Evolutionary conservation across 805 yeast genomes (phyloP), one percentile per base, ranked within the genome.

Genomic region (Candida parachauliodes): DNA sequence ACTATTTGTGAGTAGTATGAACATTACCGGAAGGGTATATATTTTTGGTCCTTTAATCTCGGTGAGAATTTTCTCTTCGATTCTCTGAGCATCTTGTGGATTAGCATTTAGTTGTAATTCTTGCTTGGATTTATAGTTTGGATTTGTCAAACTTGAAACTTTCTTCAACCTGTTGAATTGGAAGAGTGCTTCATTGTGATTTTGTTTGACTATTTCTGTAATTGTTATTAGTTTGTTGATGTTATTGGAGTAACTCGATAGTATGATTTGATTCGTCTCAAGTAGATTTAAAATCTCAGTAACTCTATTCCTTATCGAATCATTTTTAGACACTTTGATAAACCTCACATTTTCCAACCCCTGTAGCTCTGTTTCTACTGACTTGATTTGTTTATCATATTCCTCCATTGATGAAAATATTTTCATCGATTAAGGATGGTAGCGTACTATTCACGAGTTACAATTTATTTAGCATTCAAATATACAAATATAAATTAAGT

Each of bases 301-400:
- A 7, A 52, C 42, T 31, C 37, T 38, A n/a, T 28, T 26, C 17
- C 51, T 51, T 12, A 51, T 51, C 4, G 51, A 45, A 32, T 51
- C 55, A 36, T 50, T 50, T 28, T 50, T 51, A 2, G 44, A 39
- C 5, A 49, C 33, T 18, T 39, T 36, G 12, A 34, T 24, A 8
- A 30, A 11, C 16, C 16, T 5, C 4, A n/a, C 5, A n/a, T 29
- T 18, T n/a, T 18, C 6, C 5, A n/a, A 24, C 9, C n/a, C 9
- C 9, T 9, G 27, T 7, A 29, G 12, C 18, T 29, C 32, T 19
- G 11, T 29, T 19, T 29, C 32, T 19, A 29, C 12, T 9, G 7
- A 5, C 10, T n/a, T 29, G 8, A 29, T 2, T 5, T 19, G 19
- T 4, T 19, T 19, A n/a, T n/a, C n/a, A n/a, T n/a, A n/a, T n/a